Evolutionary conservation across 805 yeast genomes (phyloP).

Genomic region (Ogataea nakhonphanomensis): DNA sequence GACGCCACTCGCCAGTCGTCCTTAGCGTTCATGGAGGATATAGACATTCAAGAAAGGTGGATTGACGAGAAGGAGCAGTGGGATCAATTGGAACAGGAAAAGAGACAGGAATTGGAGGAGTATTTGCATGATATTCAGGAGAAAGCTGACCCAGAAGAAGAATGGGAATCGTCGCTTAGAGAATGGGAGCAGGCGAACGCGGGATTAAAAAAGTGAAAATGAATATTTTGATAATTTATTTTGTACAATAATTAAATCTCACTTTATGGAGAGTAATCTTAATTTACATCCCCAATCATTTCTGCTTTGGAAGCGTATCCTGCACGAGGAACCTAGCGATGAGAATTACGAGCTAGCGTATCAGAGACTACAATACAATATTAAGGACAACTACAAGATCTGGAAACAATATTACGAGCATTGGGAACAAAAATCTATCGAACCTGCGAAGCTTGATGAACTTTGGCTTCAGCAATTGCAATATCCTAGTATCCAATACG

Average conservation of each 20-base stretch:
- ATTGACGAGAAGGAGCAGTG: conserved; percentile 75
- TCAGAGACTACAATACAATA: conserved; percentile 11
- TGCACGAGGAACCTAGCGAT: conserved; percentile 2
- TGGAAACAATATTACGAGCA: conserved; percentile 16
- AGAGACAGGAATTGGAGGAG: conserved; percentile 37
- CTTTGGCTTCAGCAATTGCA: conserved; percentile 33
- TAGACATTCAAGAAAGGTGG: conserved; percentile 95
- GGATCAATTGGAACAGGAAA: conserved; percentile 59
- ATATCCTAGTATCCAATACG: conserved; percentile 40
- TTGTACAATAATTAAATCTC: neutral
- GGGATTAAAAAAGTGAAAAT: neutral
- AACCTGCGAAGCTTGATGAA: conserved; percentile 17
- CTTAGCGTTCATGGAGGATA: conserved; percentile 46
- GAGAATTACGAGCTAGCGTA: conserved; percentile 6
- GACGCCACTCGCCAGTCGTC: conserved; percentile 82
- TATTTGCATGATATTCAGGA: conserved; percentile 35
- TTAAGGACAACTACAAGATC: conserved; percentile 10
- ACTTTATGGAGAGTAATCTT: neutral
- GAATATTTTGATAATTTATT: neutral
- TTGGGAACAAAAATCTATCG: neutral
- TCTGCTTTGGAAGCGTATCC: conserved; percentile 10
- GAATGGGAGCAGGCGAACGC: conserved; percentile 48
- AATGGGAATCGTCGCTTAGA: conserved; percentile 63
- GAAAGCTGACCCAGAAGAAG: conserved; percentile 57
- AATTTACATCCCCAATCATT: conserved; percentile 8